Base-by-base conservation (phyloP, 1,284 basidiomycete genomes). In the Ustilago crameri region DNA sequence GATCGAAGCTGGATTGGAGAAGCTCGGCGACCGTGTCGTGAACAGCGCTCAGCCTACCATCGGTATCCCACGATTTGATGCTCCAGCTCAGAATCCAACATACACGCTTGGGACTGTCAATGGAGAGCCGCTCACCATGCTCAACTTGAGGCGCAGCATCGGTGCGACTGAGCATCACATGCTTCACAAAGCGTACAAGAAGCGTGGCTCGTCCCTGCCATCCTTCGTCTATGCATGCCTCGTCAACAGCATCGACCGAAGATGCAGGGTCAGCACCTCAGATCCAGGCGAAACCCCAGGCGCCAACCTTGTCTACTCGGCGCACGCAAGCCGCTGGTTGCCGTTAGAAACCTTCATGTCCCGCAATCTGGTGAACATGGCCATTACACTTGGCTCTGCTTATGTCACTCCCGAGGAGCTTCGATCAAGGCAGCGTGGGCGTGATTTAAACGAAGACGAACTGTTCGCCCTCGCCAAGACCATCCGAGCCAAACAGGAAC, bases 211-310 rank as follows among this genome's bases (percentile, higher is more conserved):
- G 10, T 52, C 40, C 3, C 44, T 64, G 0, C 61, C 61, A 24
- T 57, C 61, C 3, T 52, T 64, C 22, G 51, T 57, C 34, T 64
- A 64, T 24, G 61, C 61, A 4, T 64, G 61, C 51, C 56, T 64
- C 8, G 54, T 64, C 24, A 64, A 64, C 53, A 64, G 61, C 46
- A 64, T 64, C 45, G 61, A 64, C 51, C 49, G 54, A 41, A 49
- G 42, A 22, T 64, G 51, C 49, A 53, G 37, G 9, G 34, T 50
- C 3, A 51, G 44, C 54, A 50, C 40, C 3, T 17, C 45, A 0
- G 40, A 52, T 8, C 44, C 37, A 0, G 61, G 23, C 22, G 50
- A 49, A 18, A 23, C 35, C 2, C 61, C 55, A 10, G 61, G 61
- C 22, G 61, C 52, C 12, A 47, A 64, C 27, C 54, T 64, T 5